A percentile compares a stretch with the other conserved stretches of the same genome.
phyloP scores from a whole-genome alignment of 805 yeast species.

The Scheffersomyces stipitis region DNA sequence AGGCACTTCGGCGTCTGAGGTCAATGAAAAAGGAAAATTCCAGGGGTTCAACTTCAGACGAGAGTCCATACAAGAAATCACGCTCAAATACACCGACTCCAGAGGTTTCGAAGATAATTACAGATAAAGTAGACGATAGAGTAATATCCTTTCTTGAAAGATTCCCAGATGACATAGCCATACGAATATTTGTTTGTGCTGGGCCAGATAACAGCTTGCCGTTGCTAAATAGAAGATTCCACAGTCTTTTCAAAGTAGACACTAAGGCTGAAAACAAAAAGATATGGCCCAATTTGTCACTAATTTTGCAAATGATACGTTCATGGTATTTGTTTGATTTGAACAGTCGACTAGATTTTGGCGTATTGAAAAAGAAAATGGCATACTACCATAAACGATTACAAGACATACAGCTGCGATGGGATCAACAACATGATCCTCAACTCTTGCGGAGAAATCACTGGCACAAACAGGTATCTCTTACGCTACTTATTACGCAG shows the following conservation, averaged over 20 bases:
- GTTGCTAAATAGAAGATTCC: constrained; percentile 28
- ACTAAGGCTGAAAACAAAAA: constrained; percentile 21
- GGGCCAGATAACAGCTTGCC: constrained; percentile 36
- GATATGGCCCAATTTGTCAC: constrained; percentile 19
- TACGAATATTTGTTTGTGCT: constrained; percentile 36
- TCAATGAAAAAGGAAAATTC: too few relatives aligned
- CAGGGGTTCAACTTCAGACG: too few relatives aligned
- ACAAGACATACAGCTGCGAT: constrained; percentile 9
- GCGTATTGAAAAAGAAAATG: constrained; percentile 4
- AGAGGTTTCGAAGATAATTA: too few relatives aligned
- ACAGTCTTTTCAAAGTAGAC: constrained; percentile 23
- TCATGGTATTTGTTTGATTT: constrained; percentile 19
- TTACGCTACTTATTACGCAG: too few relatives aligned
- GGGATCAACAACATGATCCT: constrained; percentile 1
- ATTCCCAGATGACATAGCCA: constrained; percentile 46
- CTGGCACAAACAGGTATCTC: too few relatives aligned
- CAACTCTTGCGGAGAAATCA: too few relatives aligned
- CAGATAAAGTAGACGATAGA: too few relatives aligned
- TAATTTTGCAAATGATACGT: constrained; percentile 22
- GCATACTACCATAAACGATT: constrained; percentile 10
- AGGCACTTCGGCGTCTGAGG: constrained; percentile 12
- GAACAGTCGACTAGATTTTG: constrained; percentile 13
- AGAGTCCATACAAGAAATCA: too few relatives aligned
- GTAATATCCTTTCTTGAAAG: constrained; percentile 23
- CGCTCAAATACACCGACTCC: too few relatives aligned